A percentile compares a stretch with the other conserved stretches of the same genome.
phyloP scores from a whole-genome alignment of 1,284 basidiomycete species.

The Microbotryum violaceum region DNA sequence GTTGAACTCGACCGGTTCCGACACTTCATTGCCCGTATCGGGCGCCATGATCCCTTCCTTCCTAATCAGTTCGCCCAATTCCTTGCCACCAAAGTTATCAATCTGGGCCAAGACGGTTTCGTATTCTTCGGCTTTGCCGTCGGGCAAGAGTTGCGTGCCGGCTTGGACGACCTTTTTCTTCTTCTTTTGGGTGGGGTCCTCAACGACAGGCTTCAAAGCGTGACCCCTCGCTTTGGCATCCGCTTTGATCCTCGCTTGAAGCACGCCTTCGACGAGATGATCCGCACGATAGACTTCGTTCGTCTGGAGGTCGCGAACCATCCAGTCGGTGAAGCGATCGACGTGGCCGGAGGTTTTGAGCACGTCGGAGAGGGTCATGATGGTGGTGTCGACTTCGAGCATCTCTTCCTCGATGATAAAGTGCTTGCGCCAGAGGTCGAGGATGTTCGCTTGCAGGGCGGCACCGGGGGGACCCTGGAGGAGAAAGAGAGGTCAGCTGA shows the following conservation, averaged over 20 bases:
- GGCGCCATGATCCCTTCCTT: conserved; percentile 82
- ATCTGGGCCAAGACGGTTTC: conserved; percentile 83
- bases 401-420: conserved; percentile 99
- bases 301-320: conserved; percentile 91
- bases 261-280: conserved; percentile 88
- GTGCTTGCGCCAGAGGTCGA: conserved; percentile 93
- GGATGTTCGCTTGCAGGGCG: conserved; percentile 91
- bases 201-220: conserved; percentile 37
- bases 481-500: not conserved
- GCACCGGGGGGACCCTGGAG: conserved; percentile 59
- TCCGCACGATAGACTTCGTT: conserved; percentile 96
- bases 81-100: conserved; percentile 86
- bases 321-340: conserved; percentile 98
- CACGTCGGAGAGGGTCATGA: conserved; percentile 91
- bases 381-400: conserved; percentile 96
- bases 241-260: conserved; percentile 81
- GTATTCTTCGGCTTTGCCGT: conserved; percentile 69
- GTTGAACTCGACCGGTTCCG: conserved; percentile 93
- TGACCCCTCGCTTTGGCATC: conserved; percentile 74
- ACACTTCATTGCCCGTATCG: conserved; percentile 82
- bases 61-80: conserved; percentile 79
- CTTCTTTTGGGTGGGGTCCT: conserved; percentile 65
- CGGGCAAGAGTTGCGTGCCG: conserved; percentile 67
- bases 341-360: conserved; percentile 98
- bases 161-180: conserved; percentile 74